A percentile compares a stretch with the other conserved stretches of the same genome.
These are phyloP conservation scores for Blastocladiella emersonii DNA, from an alignment of 371 early-diverging fungal species.

Conservation along the genomic window DNA sequence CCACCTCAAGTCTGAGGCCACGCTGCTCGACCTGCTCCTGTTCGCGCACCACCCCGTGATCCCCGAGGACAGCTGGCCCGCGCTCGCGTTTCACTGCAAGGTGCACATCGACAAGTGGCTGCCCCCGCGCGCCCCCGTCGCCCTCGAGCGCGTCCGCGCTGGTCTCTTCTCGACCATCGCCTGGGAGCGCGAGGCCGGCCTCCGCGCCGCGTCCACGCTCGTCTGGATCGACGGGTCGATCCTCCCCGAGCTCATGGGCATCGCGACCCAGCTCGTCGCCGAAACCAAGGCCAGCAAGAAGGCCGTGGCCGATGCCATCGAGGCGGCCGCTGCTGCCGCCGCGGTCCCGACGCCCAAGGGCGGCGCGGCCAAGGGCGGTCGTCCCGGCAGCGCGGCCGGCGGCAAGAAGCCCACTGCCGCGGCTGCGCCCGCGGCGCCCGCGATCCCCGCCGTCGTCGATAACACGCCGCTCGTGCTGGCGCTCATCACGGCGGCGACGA, in stretches of 20 bases:
- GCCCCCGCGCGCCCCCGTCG: background rate
- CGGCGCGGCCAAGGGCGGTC: too few relatives aligned
- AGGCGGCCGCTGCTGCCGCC: background rate
- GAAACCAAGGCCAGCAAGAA: background rate
- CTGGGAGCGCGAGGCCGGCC: background rate
- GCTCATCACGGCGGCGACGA: background rate
- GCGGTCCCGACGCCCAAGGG: background rate
- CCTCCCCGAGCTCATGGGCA: background rate
- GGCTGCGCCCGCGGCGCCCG: background rate
- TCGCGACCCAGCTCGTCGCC: background rate
- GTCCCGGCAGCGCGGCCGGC: background rate
- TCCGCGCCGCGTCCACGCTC: background rate
- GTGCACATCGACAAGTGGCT: background rate
- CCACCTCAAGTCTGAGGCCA: background rate
- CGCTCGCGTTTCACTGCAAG: background rate
- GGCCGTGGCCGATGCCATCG: background rate
- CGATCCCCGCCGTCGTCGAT: background rate
- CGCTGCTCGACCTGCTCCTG: background rate
- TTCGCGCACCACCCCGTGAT: slow-evolving; percentile 1
- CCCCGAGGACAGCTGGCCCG: background rate
- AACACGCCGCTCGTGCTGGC: background rate
- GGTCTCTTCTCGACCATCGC: background rate
- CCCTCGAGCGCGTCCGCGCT: background rate
- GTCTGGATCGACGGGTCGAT: background rate
- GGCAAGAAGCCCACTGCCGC: background rate